Evolutionary conservation across 331 rosid species (phyloP), one percentile per base, ranked within the genome.

Genomic region (Stylosanthes scabra): DNA sequence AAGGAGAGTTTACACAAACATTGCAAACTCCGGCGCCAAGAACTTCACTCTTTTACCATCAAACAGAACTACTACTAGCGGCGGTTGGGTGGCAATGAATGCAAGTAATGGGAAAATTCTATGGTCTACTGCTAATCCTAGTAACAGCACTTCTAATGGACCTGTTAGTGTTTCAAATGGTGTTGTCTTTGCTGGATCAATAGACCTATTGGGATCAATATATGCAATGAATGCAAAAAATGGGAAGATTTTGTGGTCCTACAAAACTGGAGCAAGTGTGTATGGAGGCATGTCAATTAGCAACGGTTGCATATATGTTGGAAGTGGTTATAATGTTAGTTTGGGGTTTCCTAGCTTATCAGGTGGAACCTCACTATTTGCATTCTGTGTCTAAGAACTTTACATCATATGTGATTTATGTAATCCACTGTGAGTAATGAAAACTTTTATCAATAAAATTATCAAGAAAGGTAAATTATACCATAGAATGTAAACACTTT

Each of bases 1-100:
- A 59, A 66, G 9, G 46, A 59, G 60, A 46, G 50, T 79, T 15
- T 79, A 72, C 57, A 79, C 83, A 0, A 79, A 79, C 39, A 72
- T 67, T n/a, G 83, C 9, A 9, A 79, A 79, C 59, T 72, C 70
- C 5, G 59, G 9, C 1, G 46, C 12, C 10, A 41, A 50, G 8
- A 79, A 58, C 16, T 72, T 79, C 78, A 72, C 73, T 11, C 78
- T 72, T 8, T 14, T 9, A 27, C 90, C 96, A 9, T 77, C 91
- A 11, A 63, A 69, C 50, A 63, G 25, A 60, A 81, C 37, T 25
- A 84, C 91, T 20, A 79, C 72, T 2, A 68, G 85, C 0, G 85
- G 93, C 20, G 96, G 88, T 10, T 91, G 83, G 83, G 83, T 78
- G 41, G 97, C 88, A 15, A 81, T 90, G 89, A 80, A 90, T 39